Percentiles rank a stretch among this genome's conserved stretches.
Evolutionary conservation across 2,329 filamentous ascomycete genomes (phyloP).

Genomic region (Thermoascus crustaceus): DNA sequence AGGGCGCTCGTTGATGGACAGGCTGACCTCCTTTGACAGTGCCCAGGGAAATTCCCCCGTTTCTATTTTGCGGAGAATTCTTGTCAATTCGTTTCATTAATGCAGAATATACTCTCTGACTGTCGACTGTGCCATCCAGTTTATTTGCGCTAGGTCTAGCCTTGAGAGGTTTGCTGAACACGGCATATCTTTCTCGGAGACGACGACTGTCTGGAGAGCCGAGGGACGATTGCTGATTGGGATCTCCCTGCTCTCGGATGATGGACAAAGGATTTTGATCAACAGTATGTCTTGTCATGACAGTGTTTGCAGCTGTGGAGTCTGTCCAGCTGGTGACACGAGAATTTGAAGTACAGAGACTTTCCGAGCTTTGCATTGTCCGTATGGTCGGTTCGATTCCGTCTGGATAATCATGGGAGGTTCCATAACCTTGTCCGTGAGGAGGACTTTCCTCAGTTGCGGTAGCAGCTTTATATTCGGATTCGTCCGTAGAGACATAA

Average conservation of each 20-base stretch:
- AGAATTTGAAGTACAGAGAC: conserved; percentile 29
- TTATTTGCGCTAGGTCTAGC: conserved; percentile 9
- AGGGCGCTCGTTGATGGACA: conserved; percentile 21
- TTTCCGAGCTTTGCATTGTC: conserved; percentile 23
- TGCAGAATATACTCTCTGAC: conserved; percentile 36
- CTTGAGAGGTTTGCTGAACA: conserved; percentile 19
- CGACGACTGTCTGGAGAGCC: conserved; percentile 12
- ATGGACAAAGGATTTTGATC: conserved; percentile 34
- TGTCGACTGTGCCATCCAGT: conserved; percentile 23
- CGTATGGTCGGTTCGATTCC: conserved; percentile 12
- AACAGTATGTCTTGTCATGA: conserved; percentile 23
- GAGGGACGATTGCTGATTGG: conserved; percentile 20
- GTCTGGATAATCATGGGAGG: not conserved
- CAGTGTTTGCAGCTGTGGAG: conserved; percentile 36
- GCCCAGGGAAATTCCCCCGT: conserved; percentile 20
- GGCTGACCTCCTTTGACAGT: conserved; percentile 23
- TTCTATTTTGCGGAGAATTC: conserved; percentile 9
- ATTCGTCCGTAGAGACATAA: conserved; percentile 9
- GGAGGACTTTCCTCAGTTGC: not conserved
- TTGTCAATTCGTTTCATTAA: conserved; percentile 34
- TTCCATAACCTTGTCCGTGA: not conserved
- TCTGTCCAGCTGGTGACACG: conserved; percentile 44
- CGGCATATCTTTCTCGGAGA: conserved; percentile 19
- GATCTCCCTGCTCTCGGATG: conserved; percentile 34
- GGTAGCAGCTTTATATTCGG: not conserved